Evolutionary conservation across 257 asterid species (phyloP), one percentile per base, ranked within the genome.

Genomic region (Oldenlandia corymbosa): DNA sequence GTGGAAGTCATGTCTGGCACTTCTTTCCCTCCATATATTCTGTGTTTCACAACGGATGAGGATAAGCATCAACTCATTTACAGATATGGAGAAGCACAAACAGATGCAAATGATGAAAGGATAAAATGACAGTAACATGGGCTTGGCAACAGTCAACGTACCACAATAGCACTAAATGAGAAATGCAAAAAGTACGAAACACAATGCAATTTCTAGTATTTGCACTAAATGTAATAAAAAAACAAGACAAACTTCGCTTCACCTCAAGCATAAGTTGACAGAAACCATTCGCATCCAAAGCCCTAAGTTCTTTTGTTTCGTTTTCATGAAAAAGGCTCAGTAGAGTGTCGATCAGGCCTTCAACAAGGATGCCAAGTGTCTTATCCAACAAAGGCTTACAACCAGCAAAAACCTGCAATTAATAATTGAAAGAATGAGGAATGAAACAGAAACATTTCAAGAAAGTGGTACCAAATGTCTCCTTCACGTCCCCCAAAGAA

Each of bases 181-280:
- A 13, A 54, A 3, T 41, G 13, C 5, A 52, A 37, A 17, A 45
- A 13, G 58, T 2, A 21, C 32, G 20, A 28, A 14, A n/a, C n/a
- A n/a, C n/a, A n/a, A n/a, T 26, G 17, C 24, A 24, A 1, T 21
- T 7, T 53, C 21, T n/a, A 46, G 27, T 17, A 37, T 36, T 36
- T 26, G 66, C 36, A 27, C 5, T 10, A 12, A 37, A 59, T 36
- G 16, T 21, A 49, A 26, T 39, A 42, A 27, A 11, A 20, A 54
- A 54, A 24, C 21, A 62, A 69, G 54, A 58, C 58, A 27, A 45
- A 36, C 55, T 18, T 28, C 18, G 10, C 64, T 73, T 75, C 68
- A 84, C 99, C 97, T 92, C 99, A 62, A 92, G 94, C 97, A 89
- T 92, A 61, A 92, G 86, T 82, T 87, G 97, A 77, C 87, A 92